A percentile compares a stretch with the other conserved stretches of the same genome.
Evolutionary conservation across 768 basidiomycete genomes (phyloP).

Genomic region (Tricholoma matsutake): DNA sequence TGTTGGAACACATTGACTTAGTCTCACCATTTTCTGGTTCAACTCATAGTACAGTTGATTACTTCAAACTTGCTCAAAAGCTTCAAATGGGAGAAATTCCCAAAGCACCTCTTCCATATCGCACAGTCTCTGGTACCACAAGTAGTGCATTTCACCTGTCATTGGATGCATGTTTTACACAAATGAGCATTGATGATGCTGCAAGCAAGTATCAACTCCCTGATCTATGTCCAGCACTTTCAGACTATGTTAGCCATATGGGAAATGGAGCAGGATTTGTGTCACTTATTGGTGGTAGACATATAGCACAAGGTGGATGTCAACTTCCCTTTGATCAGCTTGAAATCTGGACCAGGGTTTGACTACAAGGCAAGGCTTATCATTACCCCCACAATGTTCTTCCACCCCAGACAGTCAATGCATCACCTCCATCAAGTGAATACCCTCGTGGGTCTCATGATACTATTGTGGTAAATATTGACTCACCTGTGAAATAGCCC

Average conservation of each 20-base stretch:
- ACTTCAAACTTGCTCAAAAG: background rate
- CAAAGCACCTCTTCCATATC: slow-evolving; percentile 21
- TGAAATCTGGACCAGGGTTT: background rate
- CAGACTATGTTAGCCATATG: background rate
- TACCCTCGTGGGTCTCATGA: background rate
- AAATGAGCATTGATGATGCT: slow-evolving; percentile 3
- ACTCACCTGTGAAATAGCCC: slow-evolving; percentile 4
- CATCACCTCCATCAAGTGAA: background rate
- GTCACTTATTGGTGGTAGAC: background rate
- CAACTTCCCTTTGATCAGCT: slow-evolving; percentile 16
- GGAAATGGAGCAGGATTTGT: background rate
- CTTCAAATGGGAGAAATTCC: slow-evolving; percentile 16
- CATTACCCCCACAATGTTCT: background rate
- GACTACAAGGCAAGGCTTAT: background rate
- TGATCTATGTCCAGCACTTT: slow-evolving; percentile 3
- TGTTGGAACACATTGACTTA: background rate
- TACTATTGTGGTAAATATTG: background rate
- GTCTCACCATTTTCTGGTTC: background rate
- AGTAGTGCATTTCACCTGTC: slow-evolving; percentile 10
- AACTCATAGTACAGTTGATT: background rate
- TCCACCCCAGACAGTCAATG: background rate
- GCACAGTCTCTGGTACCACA: background rate
- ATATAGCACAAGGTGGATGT: background rate
- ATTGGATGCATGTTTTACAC: background rate
- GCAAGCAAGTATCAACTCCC: slow-evolving; percentile 5